These are phyloP conservation scores for Veloboletus limbatus DNA, from an alignment of 1,284 basidiomycete genomes.

Conservation along the genomic window DNA sequence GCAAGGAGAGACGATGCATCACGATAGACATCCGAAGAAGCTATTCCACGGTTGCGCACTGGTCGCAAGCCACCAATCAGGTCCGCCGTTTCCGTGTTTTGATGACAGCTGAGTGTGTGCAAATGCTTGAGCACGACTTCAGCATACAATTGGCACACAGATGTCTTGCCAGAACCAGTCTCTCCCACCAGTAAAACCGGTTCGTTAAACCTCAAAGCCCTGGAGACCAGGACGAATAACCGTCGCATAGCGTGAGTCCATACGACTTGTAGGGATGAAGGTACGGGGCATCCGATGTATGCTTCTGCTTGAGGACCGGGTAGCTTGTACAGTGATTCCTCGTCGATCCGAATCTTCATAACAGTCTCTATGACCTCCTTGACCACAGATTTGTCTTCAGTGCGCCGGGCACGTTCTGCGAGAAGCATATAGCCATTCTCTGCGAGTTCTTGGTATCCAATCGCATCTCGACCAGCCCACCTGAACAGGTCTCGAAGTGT, in stretches of 20 bases:
- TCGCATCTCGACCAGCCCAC: slow-evolving; percentile 90
- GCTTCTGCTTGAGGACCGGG: slow-evolving; percentile 45
- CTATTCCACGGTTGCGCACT: slow-evolving; percentile 70
- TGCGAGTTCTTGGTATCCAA: slow-evolving; percentile 90
- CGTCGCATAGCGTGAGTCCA: slow-evolving; percentile 96
- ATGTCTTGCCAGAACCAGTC: slow-evolving; percentile 97
- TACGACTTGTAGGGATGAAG: slow-evolving; percentile 57
- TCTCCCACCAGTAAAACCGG: slow-evolving; percentile 98
- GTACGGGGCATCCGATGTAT: slow-evolving; percentile 58
- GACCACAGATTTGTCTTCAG: slow-evolving; percentile 86
- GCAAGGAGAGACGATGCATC: slow-evolving; percentile 45
- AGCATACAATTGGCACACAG: slow-evolving; percentile 90
- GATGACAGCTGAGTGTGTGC: slow-evolving; percentile 90
- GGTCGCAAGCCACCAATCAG: slow-evolving; percentile 94
- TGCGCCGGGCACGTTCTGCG: slow-evolving; percentile 84
- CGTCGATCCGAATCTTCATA: slow-evolving; percentile 87
- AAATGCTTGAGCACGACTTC: slow-evolving; percentile 63
- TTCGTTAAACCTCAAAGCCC: slow-evolving; percentile 87
- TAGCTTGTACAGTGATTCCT: slow-evolving; percentile 65
- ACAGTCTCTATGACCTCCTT: slow-evolving; percentile 90
- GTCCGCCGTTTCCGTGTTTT: slow-evolving; percentile 99
- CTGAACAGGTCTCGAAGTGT: slow-evolving; percentile 97
- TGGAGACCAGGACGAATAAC: slow-evolving; percentile 80
- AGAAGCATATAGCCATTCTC: slow-evolving; percentile 98
- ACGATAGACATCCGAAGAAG: slow-evolving; percentile 45